A percentile compares a stretch with the other conserved stretches of the same genome.
Evolutionary conservation across 768 basidiomycete species (phyloP).

Genomic region (Pholiota molesta): DNA sequence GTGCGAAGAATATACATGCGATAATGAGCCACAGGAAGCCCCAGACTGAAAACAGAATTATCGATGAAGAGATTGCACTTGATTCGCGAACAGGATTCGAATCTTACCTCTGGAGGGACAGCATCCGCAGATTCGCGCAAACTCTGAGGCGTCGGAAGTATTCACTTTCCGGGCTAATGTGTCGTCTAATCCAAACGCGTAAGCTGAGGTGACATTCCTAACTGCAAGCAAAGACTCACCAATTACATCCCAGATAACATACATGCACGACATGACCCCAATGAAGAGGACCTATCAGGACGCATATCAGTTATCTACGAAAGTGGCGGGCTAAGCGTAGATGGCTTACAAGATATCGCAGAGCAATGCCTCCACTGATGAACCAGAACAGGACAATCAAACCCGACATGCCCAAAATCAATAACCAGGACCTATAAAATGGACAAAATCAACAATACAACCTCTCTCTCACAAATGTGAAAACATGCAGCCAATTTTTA

Average conservation of each 20-base stretch:
- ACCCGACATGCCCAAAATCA: slow-evolving; percentile 80
- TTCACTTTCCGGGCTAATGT: slow-evolving; percentile 85
- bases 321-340: not conserved
- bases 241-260: slow-evolving; percentile 87
- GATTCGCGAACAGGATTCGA: not conserved
- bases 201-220: not conserved
- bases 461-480: not conserved
- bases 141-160: slow-evolving; percentile 84
- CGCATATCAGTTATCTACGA: not conserved
- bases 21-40: slow-evolving; percentile 86
- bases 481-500: slow-evolving; percentile 67
- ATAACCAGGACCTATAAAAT: slow-evolving; percentile 65
- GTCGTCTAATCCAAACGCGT: slow-evolving; percentile 55
- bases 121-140: slow-evolving; percentile 84
- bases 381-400: slow-evolving; percentile 87
- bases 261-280: slow-evolving; percentile 86
- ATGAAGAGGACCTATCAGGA: slow-evolving; percentile 70
- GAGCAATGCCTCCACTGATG: slow-evolving; percentile 69
- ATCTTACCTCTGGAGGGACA: slow-evolving; percentile 74
- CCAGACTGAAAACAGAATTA: slow-evolving; percentile 59
- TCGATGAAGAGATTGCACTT: not conserved
- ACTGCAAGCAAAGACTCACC: slow-evolving; percentile 42
- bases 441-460: not conserved
- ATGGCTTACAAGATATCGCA: slow-evolving; percentile 70
- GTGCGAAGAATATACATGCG: slow-evolving; percentile 73